Percentiles rank a stretch among this genome's conserved stretches.
These are phyloP conservation scores for Aureobasidium pullulans DNA, from an alignment of 2,329 filamentous ascomycete genomes.

Conservation along the genomic window DNA sequence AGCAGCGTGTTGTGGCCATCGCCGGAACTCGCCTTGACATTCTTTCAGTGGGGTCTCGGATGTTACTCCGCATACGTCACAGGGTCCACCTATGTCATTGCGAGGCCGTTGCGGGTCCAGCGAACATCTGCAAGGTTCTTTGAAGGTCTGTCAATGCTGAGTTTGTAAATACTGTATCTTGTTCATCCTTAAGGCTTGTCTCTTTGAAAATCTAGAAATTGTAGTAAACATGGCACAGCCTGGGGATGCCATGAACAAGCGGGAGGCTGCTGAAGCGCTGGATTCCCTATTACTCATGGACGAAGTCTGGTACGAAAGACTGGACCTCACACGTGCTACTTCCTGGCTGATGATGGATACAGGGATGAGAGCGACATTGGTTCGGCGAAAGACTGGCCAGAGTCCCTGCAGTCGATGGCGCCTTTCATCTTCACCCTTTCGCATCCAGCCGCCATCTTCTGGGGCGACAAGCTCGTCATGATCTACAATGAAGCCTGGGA, in stretches of 20 bases:
- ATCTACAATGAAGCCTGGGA: slow-evolving; percentile 37
- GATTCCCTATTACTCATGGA: neutral
- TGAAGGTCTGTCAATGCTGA: neutral
- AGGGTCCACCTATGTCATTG: neutral
- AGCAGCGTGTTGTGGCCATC: no score
- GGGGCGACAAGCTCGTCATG: slow-evolving; percentile 31
- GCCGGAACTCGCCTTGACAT: no score
- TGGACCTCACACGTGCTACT: neutral
- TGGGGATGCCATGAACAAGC: neutral
- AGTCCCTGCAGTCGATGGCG: slow-evolving; percentile 20
- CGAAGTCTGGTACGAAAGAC: neutral
- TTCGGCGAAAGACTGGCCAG: slow-evolving; percentile 29
- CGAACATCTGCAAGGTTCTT: neutral
- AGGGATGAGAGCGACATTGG: slow-evolving; percentile 25
- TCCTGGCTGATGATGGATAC: neutral
- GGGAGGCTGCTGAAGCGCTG: neutral
- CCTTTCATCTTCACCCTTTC: slow-evolving; percentile 32
- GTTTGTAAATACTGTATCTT: neutral
- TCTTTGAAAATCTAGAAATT: neutral
- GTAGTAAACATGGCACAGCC: neutral
- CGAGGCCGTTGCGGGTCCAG: neutral
- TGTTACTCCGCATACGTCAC: neutral
- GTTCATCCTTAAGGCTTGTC: neutral
- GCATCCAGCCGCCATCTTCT: slow-evolving; percentile 37
- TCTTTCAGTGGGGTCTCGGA: neutral